Evolutionary conservation across 441 rosid genomes (phyloP), one percentile per base, ranked within the genome.

Genomic region (Gossypium davidsonii): DNA sequence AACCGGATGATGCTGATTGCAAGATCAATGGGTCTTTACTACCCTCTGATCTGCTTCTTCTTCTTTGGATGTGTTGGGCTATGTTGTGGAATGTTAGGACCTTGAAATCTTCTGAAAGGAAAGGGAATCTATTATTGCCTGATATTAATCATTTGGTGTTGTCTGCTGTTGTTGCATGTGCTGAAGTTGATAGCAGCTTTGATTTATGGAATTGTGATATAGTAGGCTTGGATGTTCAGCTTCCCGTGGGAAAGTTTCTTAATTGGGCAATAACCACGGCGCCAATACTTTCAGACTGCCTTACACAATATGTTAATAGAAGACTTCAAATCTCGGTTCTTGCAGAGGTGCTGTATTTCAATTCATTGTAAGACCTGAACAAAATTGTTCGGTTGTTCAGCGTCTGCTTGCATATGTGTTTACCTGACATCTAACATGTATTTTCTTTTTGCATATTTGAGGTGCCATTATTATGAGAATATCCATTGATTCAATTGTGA

Each of bases 31-130:
- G 99, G 28, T 79, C 60, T 66, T 77, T 95, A 23, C 53, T 74
- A 39, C 85, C 91, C 0, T 10, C 15, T 2, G 91, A 91, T 70
- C 79, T 89, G 75, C 77, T 82, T 72, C 49, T 86, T 77, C 85
- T 95, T 78, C 84, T 91, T 2, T 88, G 86, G 88, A 62, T 87
- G 79, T 90, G 93, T 78, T 95, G 98, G 99, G 72, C 90, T 31
- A 80, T 91, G 94, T 77, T 77, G 20, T 92, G 91, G 91, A 84
- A 84, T 75, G 79, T 84, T n/a, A 87, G 78, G 70, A 71, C 58
- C 68, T 61, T 26, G 3, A 71, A 31, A 48, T 7, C 48, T 42
- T 74, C 75, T 0, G 68, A 69, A 78, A 67, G 66, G 25, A 81
- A 81, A 60, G 80, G 18, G 8, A 73, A 63, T 49, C 56, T 90